A percentile compares a stretch with the other conserved stretches of the same genome.
Evolutionary conservation across 371 early-diverging fungal species (phyloP).

Genomic region (Mortierella sp.): DNA sequence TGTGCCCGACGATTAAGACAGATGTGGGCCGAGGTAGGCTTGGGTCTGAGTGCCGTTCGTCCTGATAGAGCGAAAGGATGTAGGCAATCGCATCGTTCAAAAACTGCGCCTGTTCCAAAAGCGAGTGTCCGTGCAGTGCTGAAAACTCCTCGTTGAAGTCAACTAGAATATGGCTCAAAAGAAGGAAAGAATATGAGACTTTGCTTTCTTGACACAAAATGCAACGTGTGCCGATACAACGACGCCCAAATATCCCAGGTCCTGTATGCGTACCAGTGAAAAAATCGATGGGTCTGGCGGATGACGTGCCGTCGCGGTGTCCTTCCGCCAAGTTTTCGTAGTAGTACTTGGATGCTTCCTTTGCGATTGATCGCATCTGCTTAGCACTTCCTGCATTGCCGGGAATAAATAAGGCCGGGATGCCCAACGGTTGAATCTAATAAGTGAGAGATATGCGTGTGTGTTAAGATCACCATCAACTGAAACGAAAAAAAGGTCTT

Average conservation of each 20-base stretch:
- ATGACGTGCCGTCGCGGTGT: constrained; percentile 42
- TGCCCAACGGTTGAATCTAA: constrained; percentile 72
- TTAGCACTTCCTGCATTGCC: constrained; percentile 96
- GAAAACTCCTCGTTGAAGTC: constrained; percentile 95
- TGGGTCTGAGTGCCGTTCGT: constrained; percentile 40
- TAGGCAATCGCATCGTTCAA: constrained; percentile 91
- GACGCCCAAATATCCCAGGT: not conserved
- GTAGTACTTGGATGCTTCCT: constrained; percentile 76
- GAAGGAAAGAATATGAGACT: not conserved
- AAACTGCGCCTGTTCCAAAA: constrained; percentile 90
- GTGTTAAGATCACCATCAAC: constrained; percentile 1
- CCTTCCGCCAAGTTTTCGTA: constrained; percentile 64
- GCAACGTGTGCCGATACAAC: not conserved
- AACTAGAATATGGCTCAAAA: constrained; percentile 61
- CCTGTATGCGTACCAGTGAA: constrained; percentile 77
- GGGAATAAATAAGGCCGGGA: constrained; percentile 95
- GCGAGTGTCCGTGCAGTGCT: constrained; percentile 86
- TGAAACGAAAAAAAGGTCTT: not conserved
- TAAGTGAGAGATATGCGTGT: not conserved
- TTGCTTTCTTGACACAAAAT: not conserved
- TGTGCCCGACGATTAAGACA: constrained; percentile 90
- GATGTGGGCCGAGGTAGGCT: constrained; percentile 72
- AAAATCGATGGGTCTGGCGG: constrained; percentile 80
- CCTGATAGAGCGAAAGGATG: constrained; percentile 81
- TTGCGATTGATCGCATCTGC: constrained; percentile 92